Conservation (phyloP, 2,329 filamentous ascomycete species). For the Pseudogymnoascus sp. region DNA sequence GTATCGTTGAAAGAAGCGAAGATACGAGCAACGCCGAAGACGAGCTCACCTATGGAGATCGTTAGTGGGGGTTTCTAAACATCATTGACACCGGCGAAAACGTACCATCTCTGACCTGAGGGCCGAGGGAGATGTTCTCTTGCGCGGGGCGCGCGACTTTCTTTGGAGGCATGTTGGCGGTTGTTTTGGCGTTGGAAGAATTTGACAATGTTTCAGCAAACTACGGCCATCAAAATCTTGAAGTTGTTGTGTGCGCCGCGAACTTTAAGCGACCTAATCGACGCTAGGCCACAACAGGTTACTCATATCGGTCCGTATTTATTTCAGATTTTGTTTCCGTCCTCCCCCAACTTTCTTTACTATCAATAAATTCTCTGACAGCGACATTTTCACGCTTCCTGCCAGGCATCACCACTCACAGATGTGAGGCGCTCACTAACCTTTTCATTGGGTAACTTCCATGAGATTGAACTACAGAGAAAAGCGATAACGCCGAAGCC, state of each 20-base stretch:
- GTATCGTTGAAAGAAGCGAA: slow-evolving; percentile 67
- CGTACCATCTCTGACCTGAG: slow-evolving; percentile 90
- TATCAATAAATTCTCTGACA: slow-evolving; percentile 4
- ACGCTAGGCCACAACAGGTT: neutral
- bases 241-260: slow-evolving; percentile 10
- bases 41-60: slow-evolving; percentile 54
- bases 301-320: slow-evolving; percentile 2
- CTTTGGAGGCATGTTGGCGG: slow-evolving; percentile 83
- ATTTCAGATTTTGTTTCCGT: slow-evolving; percentile 9
- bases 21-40: slow-evolving; percentile 73
- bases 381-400: slow-evolving; percentile 1
- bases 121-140: slow-evolving; percentile 98
- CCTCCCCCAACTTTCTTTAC: slow-evolving; percentile 1
- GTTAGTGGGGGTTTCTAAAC: slow-evolving; percentile 9
- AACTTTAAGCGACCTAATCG: slow-evolving; percentile 3
- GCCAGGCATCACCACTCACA: neutral
- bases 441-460: slow-evolving; percentile 4
- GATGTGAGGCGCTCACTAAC: slow-evolving; percentile 7
- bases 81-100: slow-evolving; percentile 19
- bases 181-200: slow-evolving; percentile 23
- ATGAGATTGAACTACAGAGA: slow-evolving; percentile 7
- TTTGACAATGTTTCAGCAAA: slow-evolving; percentile 10
- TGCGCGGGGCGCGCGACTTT: slow-evolving; percentile 74
- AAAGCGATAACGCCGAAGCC: slow-evolving; percentile 10
- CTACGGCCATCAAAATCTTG: neutral